Conservation (phyloP, 148 eudicot species). For the Chenopodium berlandieri region DNA sequence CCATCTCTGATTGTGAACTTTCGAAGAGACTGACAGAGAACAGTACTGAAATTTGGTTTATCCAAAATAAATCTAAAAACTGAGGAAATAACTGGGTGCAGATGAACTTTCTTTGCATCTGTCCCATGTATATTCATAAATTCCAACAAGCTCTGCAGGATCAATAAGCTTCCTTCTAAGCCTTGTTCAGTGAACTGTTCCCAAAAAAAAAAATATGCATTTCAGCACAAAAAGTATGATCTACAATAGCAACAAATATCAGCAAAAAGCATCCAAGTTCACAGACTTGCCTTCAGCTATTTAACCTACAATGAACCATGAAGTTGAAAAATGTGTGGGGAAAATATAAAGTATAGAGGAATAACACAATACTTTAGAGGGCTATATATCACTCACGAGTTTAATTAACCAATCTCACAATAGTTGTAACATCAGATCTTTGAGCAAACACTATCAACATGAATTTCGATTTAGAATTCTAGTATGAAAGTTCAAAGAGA, state of each 20-base stretch:
- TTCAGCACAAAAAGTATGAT: background rate
- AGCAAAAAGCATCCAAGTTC: background rate
- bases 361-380: background rate
- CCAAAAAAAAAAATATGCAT: background rate
- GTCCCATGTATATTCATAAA: slow-evolving; percentile 47
- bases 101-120: slow-evolving; percentile 51
- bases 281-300: background rate
- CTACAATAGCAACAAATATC: background rate
- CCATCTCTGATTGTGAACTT: slow-evolving; percentile 52
- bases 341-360: background rate
- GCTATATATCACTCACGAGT: background rate
- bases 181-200: slow-evolving; percentile 61
- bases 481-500: background rate
- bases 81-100: slow-evolving; percentile 55
- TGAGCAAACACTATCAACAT: background rate
- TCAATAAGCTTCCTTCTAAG: slow-evolving; percentile 60
- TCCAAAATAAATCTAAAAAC: slow-evolving; percentile 61
- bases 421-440: no score
- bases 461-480: background rate
- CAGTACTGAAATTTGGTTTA: slow-evolving; percentile 74
- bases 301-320: background rate
- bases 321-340: background rate
- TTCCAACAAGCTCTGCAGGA: slow-evolving; percentile 68
- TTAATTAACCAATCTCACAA: background rate
- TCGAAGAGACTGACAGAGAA: slow-evolving; percentile 62